These are phyloP conservation scores for Onygenales sp. DNA, from an alignment of 2,329 filamentous ascomycete species.

Conservation along the genomic window DNA sequence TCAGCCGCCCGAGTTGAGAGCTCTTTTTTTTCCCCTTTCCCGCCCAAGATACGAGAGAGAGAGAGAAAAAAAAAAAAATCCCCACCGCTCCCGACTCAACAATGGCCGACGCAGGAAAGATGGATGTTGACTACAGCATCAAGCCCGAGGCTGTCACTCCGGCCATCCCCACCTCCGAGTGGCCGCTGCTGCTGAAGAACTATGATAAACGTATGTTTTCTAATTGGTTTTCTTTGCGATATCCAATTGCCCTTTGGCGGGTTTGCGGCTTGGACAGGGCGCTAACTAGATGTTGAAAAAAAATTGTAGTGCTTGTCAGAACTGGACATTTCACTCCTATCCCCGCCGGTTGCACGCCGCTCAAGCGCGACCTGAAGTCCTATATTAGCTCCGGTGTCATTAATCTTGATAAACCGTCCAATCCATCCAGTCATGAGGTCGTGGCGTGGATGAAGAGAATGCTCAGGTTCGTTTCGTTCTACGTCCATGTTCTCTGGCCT, in stretches of 20 bases:
- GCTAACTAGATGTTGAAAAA: conserved; percentile 4
- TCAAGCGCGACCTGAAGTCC: conserved; percentile 91
- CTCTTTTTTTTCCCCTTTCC: conserved; percentile 8
- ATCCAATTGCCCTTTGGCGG: too few species aligned
- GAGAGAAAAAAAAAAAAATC: background rate
- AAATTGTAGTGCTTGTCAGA: conserved; percentile 65
- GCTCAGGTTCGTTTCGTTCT: conserved; percentile 54
- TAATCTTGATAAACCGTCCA: conserved; percentile 95
- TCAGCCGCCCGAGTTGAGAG: too few species aligned
- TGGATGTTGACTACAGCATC: conserved; percentile 71
- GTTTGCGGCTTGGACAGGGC: too few species aligned
- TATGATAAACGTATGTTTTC: conserved; percentile 71
- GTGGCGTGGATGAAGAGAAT: conserved; percentile 99
- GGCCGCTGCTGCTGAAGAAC: conserved; percentile 92
- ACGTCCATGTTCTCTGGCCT: background rate
- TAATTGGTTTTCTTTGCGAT: conserved; percentile 1
- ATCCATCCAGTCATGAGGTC: conserved; percentile 96
- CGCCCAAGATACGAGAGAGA: background rate
- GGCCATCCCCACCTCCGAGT: conserved; percentile 73
- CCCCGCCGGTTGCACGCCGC: conserved; percentile 78
- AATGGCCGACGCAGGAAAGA: conserved; percentile 43
- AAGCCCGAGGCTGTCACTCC: conserved; percentile 81
- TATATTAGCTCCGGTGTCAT: conserved; percentile 97
- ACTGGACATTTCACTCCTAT: conserved; percentile 97
- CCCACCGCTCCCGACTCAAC: conserved; percentile 3